These are phyloP conservation scores for Fusarium musae DNA, from an alignment of 2,329 filamentous ascomycete species.

Conservation along the genomic window DNA sequence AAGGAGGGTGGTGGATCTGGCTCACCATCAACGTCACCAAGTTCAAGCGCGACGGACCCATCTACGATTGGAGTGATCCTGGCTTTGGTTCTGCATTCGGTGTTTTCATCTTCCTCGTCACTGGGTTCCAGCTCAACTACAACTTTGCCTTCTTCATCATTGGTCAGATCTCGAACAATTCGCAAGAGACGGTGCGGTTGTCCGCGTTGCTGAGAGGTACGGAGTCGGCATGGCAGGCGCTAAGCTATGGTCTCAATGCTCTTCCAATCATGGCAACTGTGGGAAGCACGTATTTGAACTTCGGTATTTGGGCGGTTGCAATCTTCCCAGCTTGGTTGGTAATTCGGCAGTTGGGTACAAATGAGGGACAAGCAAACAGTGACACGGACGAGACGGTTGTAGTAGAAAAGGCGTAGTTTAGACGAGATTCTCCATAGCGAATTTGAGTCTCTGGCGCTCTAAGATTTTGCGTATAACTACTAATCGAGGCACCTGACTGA, in stretches of 20 bases:
- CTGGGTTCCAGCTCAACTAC: constrained; percentile 78
- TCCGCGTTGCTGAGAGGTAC: constrained; percentile 72
- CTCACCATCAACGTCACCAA: constrained; percentile 70
- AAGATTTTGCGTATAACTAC: background rate
- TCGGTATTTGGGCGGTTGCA: constrained; percentile 70
- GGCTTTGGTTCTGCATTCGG: constrained; percentile 73
- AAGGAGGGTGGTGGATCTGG: constrained; percentile 78
- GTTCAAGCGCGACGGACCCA: constrained; percentile 64
- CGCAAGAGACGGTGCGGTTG: constrained; percentile 71
- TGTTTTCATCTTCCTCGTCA: constrained; percentile 71
- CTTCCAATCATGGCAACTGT: constrained; percentile 69
- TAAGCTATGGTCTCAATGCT: constrained; percentile 73
- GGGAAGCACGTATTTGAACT: constrained; percentile 74
- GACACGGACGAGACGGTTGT: background rate
- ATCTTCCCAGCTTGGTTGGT: constrained; percentile 73
- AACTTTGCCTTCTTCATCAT: constrained; percentile 76
- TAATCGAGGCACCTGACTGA: background rate
- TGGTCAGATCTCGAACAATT: constrained; percentile 66
- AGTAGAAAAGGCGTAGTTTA: background rate
- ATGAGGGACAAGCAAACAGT: background rate
- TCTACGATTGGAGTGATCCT: constrained; percentile 70
- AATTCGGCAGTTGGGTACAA: background rate
- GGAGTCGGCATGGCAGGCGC: constrained; percentile 75
- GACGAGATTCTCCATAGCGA: background rate
- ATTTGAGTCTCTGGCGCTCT: rapidly evolving